Conservation (phyloP, 169 alveolate species). For the Plasmodium cynomolgi region DNA sequence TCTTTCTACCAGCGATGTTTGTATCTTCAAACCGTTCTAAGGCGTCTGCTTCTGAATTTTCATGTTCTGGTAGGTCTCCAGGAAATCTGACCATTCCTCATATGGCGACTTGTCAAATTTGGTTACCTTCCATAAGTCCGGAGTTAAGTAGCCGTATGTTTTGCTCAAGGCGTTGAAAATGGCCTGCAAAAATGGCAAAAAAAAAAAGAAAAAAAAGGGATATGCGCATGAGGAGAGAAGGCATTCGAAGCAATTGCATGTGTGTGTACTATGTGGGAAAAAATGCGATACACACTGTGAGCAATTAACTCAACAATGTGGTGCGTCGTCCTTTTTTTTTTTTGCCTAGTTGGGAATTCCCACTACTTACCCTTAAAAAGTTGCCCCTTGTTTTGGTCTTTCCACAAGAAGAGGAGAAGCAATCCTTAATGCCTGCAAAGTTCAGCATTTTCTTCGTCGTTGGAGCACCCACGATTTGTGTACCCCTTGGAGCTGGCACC, state of each 20-base stretch:
- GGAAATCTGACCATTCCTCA: conserved; percentile 96
- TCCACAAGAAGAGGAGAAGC: conserved; percentile 98
- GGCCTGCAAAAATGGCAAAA: conserved; percentile 86
- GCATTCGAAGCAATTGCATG: neutral
- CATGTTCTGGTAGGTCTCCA: conserved; percentile 78
- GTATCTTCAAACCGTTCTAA: neutral
- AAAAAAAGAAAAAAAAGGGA: neutral
- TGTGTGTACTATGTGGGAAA: neutral
- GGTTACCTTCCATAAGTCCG: conserved; percentile 98
- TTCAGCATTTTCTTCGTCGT: conserved; percentile 97
- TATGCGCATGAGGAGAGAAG: neutral
- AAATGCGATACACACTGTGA: no score
- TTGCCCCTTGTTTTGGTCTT: conserved; percentile 98
- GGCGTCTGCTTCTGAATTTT: conserved; percentile 29
- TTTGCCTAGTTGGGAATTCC: neutral
- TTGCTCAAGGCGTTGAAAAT: conserved; percentile 96
- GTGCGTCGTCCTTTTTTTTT: neutral
- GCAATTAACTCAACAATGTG: neutral
- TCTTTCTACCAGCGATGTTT: neutral
- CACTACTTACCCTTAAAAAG: conserved; percentile 91
- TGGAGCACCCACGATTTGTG: conserved; percentile 99
- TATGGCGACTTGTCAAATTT: conserved; percentile 92
- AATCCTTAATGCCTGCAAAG: conserved; percentile 99
- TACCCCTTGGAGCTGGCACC: conserved; percentile 99
- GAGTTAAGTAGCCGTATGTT: conserved; percentile 98